Conservation (phyloP, 495 filamentous ascomycete genomes). For the Pseudevernia furfuracea region DNA sequence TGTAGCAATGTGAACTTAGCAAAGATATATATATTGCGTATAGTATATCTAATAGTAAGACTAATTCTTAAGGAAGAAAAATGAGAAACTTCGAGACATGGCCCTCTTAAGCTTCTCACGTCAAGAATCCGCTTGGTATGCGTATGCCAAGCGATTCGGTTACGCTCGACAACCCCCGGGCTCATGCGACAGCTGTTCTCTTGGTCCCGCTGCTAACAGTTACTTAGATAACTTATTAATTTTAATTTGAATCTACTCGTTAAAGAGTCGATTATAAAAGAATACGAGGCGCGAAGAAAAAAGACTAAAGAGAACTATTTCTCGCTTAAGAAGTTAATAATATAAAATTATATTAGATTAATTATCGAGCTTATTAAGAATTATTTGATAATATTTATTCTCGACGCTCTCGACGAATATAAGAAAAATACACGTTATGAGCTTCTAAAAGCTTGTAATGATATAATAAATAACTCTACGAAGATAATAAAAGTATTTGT, state of each 20-base stretch:
- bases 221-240: constrained; percentile 34
- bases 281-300: not conserved
- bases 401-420: constrained; percentile 44
- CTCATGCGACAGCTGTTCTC: too few species aligned
- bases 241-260: constrained; percentile 10
- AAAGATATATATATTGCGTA: too few species aligned
- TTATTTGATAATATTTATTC: constrained; percentile 30
- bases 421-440: constrained; percentile 29
- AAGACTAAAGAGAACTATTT: constrained; percentile 3
- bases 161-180: too few species aligned
- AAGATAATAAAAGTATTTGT: constrained; percentile 39
- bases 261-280: constrained; percentile 1
- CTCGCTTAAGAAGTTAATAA: constrained; percentile 15
- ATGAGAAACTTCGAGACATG: too few species aligned
- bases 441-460: constrained; percentile 31
- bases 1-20: too few species aligned
- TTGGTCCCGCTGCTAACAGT: too few species aligned
- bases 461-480: constrained; percentile 28
- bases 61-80: too few species aligned
- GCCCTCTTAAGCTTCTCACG: too few species aligned
- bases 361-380: constrained; percentile 24
- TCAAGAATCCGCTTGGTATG: too few species aligned
- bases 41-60: too few species aligned
- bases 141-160: too few species aligned
- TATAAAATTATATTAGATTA: constrained; percentile 25